A percentile compares a stretch with the other conserved stretches of the same genome.
Conservation (phyloP, 1,284 basidiomycete species). For the Cryptococcus depauperatus region DNA sequence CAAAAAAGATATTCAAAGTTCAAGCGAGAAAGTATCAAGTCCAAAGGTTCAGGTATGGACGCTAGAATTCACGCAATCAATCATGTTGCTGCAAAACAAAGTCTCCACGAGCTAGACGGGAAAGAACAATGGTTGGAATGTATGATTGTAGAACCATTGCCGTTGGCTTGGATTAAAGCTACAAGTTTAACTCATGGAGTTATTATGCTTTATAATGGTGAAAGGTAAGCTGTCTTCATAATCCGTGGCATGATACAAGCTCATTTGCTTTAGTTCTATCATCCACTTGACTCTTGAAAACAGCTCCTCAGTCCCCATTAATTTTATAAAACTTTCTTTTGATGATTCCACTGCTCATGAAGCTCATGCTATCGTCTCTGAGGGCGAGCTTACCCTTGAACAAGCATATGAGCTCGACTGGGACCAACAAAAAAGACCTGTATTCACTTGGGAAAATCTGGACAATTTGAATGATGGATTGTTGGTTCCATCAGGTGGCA, state of each 20-base stretch:
- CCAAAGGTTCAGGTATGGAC: conserved; percentile 31
- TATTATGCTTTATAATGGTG: conserved; percentile 87
- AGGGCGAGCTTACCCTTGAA: conserved; percentile 69
- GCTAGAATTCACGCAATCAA: no score
- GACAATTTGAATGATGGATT: conserved; percentile 42
- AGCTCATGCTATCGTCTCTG: conserved; percentile 64
- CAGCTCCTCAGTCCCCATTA: conserved; percentile 67
- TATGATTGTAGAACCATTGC: conserved; percentile 71
- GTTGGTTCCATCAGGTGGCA: conserved; percentile 62
- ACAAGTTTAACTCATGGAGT: conserved; percentile 84
- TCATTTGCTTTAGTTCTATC: conserved; percentile 55
- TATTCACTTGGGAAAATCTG: conserved; percentile 63
- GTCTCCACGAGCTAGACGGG: no score
- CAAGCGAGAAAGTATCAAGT: conserved; percentile 47
- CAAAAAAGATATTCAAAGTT: conserved; percentile 48
- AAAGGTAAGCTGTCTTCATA: conserved; percentile 56
- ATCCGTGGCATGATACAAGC: no score
- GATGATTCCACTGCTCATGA: conserved; percentile 77
- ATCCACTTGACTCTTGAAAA: conserved; percentile 84
- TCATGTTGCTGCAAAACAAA: no score
- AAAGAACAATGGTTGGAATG: conserved; percentile 42
- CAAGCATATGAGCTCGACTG: conserved; percentile 88
- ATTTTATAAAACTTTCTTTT: conserved; percentile 76
- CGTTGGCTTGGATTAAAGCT: conserved; percentile 71
- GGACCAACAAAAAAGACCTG: conserved; percentile 65